Percentiles rank a stretch among this genome's conserved stretches.
phyloP scores from a whole-genome alignment of 805 yeast species.

The Yarrowia alimentaria region DNA sequence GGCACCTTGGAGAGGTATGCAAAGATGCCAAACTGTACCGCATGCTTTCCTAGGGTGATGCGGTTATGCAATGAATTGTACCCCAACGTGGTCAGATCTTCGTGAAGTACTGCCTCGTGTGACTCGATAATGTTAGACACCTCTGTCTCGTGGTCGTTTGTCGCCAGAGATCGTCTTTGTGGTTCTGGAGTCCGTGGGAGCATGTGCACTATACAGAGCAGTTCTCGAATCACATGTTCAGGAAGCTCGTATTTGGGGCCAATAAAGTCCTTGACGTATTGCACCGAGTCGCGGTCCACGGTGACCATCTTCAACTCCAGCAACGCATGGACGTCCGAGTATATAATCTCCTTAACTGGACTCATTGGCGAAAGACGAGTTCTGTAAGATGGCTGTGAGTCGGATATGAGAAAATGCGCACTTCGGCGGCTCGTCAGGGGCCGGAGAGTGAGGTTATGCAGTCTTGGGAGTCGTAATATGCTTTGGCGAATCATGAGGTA shows the following conservation, averaged over 20 bases:
- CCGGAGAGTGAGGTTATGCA: no score
- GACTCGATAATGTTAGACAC: no score
- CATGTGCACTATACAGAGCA: constrained; percentile 1
- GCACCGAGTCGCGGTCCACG: constrained; percentile 4
- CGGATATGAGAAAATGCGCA: constrained; percentile 14
- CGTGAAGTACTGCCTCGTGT: no score
- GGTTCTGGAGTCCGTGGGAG: background rate
- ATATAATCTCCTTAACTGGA: constrained; percentile 6
- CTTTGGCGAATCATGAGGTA: no score
- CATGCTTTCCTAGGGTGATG: background rate
- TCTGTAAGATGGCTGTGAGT: constrained; percentile 10
- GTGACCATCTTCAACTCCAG: constrained; percentile 19
- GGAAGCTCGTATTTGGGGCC: constrained; percentile 16
- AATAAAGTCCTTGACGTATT: constrained; percentile 5
- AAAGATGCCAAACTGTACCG: background rate
- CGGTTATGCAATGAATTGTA: constrained; percentile 1
- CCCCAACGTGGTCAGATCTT: no score
- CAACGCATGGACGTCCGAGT: constrained; percentile 7
- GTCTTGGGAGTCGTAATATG: no score
- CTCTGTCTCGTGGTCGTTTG: no score
- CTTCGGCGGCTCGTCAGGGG: no score
- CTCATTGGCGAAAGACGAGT: constrained; percentile 17
- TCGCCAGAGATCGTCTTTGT: background rate
- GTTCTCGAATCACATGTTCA: constrained; percentile 5
- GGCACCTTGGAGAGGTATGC: constrained; percentile 12